Evolutionary conservation across 352 stramenopile species (phyloP).

Genomic region (Pythium dissimile): DNA sequence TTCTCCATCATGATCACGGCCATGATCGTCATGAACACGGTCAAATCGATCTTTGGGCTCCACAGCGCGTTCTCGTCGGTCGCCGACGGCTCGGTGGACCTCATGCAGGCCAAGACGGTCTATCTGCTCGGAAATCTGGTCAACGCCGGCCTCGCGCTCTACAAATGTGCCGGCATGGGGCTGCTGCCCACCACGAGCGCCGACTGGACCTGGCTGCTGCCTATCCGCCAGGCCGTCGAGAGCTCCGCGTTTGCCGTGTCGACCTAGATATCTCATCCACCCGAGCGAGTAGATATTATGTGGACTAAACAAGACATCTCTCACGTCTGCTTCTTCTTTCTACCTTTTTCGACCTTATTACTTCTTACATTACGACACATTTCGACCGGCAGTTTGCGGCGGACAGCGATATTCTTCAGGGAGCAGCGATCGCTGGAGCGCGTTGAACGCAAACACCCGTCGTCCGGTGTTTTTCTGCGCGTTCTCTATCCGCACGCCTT

Average conservation of each 20-base stretch:
- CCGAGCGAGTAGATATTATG: too few relatives aligned
- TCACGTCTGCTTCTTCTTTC: too few relatives aligned
- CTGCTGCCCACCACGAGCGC: conserved; percentile 89
- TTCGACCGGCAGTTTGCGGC: conserved; percentile 69
- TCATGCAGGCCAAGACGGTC: conserved; percentile 86
- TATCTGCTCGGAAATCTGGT: conserved; percentile 88
- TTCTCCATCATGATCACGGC: conserved; percentile 94
- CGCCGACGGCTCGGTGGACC: conserved; percentile 70
- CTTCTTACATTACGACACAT: conserved; percentile 53
- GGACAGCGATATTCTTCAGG: conserved; percentile 84
- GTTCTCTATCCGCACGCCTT: conserved; percentile 85
- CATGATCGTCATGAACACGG: conserved; percentile 91
- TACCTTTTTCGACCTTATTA: too few relatives aligned
- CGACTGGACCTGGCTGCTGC: conserved; percentile 91
- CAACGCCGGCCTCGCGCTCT: conserved; percentile 85
- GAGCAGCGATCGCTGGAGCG: conserved; percentile 73
- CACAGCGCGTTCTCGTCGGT: conserved; percentile 75
- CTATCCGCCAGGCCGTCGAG: conserved; percentile 77
- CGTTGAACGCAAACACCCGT: conserved; percentile 85
- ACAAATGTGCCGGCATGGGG: conserved; percentile 92
- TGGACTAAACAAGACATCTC: too few relatives aligned
- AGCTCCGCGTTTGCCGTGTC: conserved; percentile 65
- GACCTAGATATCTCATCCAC: conserved; percentile 21
- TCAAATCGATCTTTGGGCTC: conserved; percentile 89
- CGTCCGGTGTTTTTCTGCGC: conserved; percentile 80